phyloP scores from a whole-genome alignment of 164 flowering plant genomes.

The Hamamelis virginiana region DNA sequence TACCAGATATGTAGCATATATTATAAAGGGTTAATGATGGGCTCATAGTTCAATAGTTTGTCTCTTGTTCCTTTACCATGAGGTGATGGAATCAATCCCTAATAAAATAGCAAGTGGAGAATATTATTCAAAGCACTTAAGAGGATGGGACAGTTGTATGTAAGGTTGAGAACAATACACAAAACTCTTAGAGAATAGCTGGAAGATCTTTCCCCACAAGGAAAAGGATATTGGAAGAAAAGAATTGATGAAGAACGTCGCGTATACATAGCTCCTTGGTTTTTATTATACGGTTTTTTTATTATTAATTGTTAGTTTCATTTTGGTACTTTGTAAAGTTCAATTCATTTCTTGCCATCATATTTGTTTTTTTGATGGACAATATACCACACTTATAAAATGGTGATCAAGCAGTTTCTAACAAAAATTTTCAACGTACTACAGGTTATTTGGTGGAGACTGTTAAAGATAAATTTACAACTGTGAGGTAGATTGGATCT shows the following conservation, averaged over 20 bases:
- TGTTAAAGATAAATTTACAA: conserved; percentile 35
- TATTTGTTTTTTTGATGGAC: too few species aligned
- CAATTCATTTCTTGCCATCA: neutral
- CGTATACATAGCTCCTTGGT: neutral
- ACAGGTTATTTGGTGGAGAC: conserved; percentile 57
- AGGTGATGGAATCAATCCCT: too few species aligned
- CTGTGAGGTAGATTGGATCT: conserved; percentile 38
- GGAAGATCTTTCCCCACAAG: neutral
- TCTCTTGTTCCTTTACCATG: too few species aligned
- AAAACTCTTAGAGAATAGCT: neutral
- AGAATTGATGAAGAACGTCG: neutral
- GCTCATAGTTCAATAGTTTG: too few species aligned
- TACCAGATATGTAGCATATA: too few species aligned
- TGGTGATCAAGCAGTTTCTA: neutral
- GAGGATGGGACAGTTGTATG: neutral
- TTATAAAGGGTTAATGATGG: too few species aligned
- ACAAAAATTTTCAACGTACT: conserved; percentile 11
- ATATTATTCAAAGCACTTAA: neutral
- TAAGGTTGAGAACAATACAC: neutral
- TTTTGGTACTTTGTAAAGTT: neutral
- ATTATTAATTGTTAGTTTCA: neutral
- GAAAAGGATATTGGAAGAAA: neutral
- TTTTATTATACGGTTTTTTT: too few species aligned
- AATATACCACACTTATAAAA: neutral
- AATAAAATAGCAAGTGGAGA: too few species aligned